Percentiles rank a stretch among this genome's conserved stretches.
Conservation (phyloP, 2,329 filamentous ascomycete genomes). For the Colletotrichum sp. region DNA sequence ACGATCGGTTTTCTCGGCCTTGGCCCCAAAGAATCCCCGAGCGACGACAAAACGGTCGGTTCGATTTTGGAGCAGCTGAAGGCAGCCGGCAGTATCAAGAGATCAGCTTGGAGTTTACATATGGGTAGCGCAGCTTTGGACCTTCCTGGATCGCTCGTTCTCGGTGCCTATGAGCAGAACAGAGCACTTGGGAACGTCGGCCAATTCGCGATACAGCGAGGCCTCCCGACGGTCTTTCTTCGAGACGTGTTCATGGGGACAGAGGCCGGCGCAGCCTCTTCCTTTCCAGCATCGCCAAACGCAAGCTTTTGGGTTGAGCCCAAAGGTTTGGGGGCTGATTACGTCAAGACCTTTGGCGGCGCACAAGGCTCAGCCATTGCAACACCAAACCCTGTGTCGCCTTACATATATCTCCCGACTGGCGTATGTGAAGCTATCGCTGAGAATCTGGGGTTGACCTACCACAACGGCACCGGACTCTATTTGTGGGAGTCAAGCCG, state of each 20-base stretch:
- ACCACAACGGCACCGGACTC: conserved; percentile 35
- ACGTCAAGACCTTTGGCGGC: conserved; percentile 8
- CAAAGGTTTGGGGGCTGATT: not conserved
- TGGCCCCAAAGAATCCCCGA: not conserved
- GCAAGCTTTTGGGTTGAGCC: conserved; percentile 12
- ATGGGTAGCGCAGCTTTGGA: conserved; percentile 33
- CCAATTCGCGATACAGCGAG: conserved; percentile 22
- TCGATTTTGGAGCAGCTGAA: conserved; percentile 22
- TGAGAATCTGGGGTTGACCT: conserved; percentile 39
- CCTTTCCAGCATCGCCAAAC: conserved; percentile 5
- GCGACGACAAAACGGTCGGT: not conserved
- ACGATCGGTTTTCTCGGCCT: not conserved
- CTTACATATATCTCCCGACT: conserved; percentile 43
- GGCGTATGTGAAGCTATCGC: conserved; percentile 44
- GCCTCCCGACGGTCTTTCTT: conserved; percentile 18
- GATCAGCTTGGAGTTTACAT: conserved; percentile 35
- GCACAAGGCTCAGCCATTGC: conserved; percentile 6
- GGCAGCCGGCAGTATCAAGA: conserved; percentile 21
- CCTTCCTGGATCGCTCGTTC: conserved; percentile 31
- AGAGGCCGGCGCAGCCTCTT: conserved; percentile 21
- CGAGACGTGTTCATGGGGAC: conserved; percentile 26
- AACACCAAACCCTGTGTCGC: conserved; percentile 29
- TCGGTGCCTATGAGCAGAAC: conserved; percentile 39
- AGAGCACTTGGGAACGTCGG: conserved; percentile 31
- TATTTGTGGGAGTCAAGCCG: conserved; percentile 45